Evolutionary conservation across 2,329 filamentous ascomycete species (phyloP).

Genomic region (Parastagonospora avenae): DNA sequence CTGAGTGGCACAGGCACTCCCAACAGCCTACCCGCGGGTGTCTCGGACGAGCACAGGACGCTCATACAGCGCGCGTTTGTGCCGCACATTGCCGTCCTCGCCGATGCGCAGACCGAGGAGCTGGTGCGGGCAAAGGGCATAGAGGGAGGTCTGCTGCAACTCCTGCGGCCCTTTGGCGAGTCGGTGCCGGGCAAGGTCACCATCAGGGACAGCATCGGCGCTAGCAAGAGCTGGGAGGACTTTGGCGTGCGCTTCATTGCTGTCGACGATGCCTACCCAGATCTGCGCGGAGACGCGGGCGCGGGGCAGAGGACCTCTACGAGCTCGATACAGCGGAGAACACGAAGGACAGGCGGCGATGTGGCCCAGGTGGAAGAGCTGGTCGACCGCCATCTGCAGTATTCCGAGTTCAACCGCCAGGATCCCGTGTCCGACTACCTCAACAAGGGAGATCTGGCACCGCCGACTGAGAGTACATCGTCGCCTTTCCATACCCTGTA

Average conservation of each 20-base stretch:
- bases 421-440: conserved; percentile 50
- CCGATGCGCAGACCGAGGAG: conserved; percentile 84
- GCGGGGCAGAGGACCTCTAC: conserved; percentile 32
- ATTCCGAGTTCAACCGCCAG: conserved; percentile 65
- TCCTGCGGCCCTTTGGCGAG: conserved; percentile 91
- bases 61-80: conserved; percentile 85
- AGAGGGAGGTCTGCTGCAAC: conserved; percentile 76
- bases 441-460: conserved; percentile 34
- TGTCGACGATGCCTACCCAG: conserved; percentile 62
- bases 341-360: conserved; percentile 55
- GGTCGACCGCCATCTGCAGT: conserved; percentile 77
- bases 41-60: conserved; percentile 61
- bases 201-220: conserved; percentile 86
- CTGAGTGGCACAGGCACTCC: conserved; percentile 47
- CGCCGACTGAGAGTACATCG: conserved; percentile 43
- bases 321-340: conserved; percentile 31
- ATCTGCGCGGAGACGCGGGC: conserved; percentile 36
- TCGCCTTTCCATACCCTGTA: conserved; percentile 88
- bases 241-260: conserved; percentile 86
- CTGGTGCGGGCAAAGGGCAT: conserved; percentile 85
- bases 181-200: conserved; percentile 84
- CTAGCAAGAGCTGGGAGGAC: conserved; percentile 83
- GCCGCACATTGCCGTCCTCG: conserved; percentile 83
- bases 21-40: conserved; percentile 47
- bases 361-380: conserved; percentile 78